Evolutionary conservation across 2,329 filamentous ascomycete species (phyloP), one percentile per base, ranked within the genome.

Genomic region (Trichoderma semiorbis): DNA sequence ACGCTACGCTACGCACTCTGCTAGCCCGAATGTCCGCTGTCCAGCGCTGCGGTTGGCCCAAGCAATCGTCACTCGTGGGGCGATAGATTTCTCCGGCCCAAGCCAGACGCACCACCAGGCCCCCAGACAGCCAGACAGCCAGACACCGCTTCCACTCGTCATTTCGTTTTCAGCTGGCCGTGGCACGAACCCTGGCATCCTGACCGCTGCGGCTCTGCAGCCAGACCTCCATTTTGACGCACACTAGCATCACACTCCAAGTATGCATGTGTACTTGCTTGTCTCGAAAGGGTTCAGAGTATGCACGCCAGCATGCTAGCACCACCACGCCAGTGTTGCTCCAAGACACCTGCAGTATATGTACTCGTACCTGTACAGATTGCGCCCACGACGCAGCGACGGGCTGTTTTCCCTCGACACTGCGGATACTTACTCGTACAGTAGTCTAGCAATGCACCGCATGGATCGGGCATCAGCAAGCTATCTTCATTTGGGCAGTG

Each of bases 111-210:
- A n/a, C 34, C 55, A 58, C 55, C 55, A 58, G 55, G n/a, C 34
- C 34, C 34, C 63, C 21, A 60, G 36, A 69, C 28, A 58, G 55
- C 5, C 53, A n/a, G 26, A 30, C 26, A 30, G 12, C 21, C 30
- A 47, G 66, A 53, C 55, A 50, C 66, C 39, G 66, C 66, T 69
- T 28, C 36, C 34, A 50, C 36, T 7, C 39, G 63, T 66, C 55
- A 34, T 63, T 70, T 61, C 32, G 21, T 58, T 72, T 72, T 72
- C 71, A 72, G 71, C 71, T 72, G 24, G 43, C 57, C 7, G 57
- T 61, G 64, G 39, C 50, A 57, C 58, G 39, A 60, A 50, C 71
- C 65, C 70, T 34, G 62, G 70, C 39, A 18, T 14, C 55, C 30
- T n/a, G 50, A 57, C 64, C 64, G 64, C 64, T 67, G 64, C 50